Base-by-base conservation (phyloP, 805 yeast genomes). In the Komagataella mondaviorum region DNA sequence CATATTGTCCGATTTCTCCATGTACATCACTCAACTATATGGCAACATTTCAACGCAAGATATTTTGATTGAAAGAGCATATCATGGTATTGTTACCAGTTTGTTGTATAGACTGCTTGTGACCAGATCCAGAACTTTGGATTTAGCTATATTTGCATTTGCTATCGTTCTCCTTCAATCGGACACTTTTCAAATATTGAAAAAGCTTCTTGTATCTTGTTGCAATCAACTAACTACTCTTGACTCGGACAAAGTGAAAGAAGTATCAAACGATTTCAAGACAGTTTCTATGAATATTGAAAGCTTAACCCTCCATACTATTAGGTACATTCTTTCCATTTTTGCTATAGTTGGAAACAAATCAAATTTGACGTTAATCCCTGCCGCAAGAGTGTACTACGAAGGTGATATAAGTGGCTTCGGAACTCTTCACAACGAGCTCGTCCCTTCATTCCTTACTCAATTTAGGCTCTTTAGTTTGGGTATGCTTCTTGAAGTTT, bases 331-430 rank as follows among this genome's bases (percentile, higher is more conserved):
- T 1, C 59, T 80, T 4, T 65, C 70, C 2, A 66, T 78, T 7
- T 69, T 76, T 55, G 70, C 72, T n/a, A 74, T 73, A 49, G 63
- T 75, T 0, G 71, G 73, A 2, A 68, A 71, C 8, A 62, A 63
- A 47, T 70, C 71, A 3, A 56, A 58, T 20, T 49, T 69, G 5
- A 55, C 61, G 20, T 54, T 60, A 3, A 69, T 75, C 20, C 60
- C 65, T 14, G 56, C 61, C n/a, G 65, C 69, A 0, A 63, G 62
- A 4, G 58, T 69, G n/a, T 68, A 75, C 3, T 70, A 67, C 51
- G 70, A 75, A 3, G 72, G 70, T 48, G 56, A 64, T n/a, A 53
- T 54, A 36, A 54, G 54, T 17, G 57, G 62, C 6, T 61, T 59
- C 12, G 50, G 52, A 10, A 58, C 59, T 4, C 63, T 61, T 48